Evolutionary conservation across 2,329 filamentous ascomycete species (phyloP).

Genomic region (Aureobasidium sp.): DNA sequence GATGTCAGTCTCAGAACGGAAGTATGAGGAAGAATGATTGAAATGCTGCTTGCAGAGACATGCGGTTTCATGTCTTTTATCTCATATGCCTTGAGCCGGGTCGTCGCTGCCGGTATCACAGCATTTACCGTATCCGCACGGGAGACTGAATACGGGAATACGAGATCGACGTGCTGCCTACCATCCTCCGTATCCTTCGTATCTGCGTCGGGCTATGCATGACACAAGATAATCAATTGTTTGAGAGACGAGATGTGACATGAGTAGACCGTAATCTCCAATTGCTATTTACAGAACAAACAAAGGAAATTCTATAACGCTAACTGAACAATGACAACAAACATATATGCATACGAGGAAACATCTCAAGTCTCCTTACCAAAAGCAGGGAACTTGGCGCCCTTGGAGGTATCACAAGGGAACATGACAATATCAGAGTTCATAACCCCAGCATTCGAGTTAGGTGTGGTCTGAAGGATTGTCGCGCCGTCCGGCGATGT

Average conservation of each 20-base stretch:
- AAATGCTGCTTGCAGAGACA: background rate
- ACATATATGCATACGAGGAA: background rate
- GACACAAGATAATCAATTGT: too few species aligned
- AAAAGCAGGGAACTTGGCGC: slow-evolving; percentile 11
- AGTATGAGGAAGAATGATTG: background rate
- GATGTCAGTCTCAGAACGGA: too few species aligned
- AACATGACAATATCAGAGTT: slow-evolving; percentile 7
- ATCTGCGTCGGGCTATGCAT: background rate
- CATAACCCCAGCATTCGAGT: background rate
- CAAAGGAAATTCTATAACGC: background rate
- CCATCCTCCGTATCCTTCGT: background rate
- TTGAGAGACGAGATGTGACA: too few species aligned
- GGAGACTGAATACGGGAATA: background rate
- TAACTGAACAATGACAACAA: background rate
- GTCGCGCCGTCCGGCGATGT: slow-evolving; percentile 6
- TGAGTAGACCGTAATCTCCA: too few species aligned
- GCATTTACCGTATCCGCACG: background rate
- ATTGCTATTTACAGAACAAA: too few species aligned
- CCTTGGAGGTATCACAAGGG: slow-evolving; percentile 6
- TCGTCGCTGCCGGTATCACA: too few species aligned
- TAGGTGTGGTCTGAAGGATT: background rate
- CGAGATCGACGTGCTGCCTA: background rate
- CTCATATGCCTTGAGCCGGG: too few species aligned
- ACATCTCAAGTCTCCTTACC: slow-evolving; percentile 7
- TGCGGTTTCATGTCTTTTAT: background rate